Conservation (phyloP, 768 basidiomycete species). For the Russula sp. region DNA sequence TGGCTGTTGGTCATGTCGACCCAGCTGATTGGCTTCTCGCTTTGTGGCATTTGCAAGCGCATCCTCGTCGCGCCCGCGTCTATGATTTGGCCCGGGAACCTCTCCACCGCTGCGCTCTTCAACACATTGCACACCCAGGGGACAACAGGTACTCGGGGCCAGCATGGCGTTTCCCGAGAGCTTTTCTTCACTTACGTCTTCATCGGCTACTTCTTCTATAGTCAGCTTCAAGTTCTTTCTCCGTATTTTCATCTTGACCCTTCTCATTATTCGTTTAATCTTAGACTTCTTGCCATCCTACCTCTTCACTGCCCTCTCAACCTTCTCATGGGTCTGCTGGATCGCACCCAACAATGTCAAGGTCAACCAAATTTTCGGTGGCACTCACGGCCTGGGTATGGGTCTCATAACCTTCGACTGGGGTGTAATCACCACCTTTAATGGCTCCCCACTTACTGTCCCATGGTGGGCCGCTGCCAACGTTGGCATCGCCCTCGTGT, state of each 20-base stretch:
- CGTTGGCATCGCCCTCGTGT: slow-evolving; percentile 52
- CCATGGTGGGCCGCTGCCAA: slow-evolving; percentile 85
- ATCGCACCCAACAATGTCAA: slow-evolving; percentile 63
- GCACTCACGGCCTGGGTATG: slow-evolving; percentile 43
- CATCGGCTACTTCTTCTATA: slow-evolving; percentile 32
- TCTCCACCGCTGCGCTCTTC: slow-evolving; percentile 41
- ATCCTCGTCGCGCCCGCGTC: slow-evolving; percentile 41
- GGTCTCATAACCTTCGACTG: slow-evolving; percentile 74
- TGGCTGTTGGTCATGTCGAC: slow-evolving; percentile 40
- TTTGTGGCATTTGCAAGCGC: slow-evolving; percentile 40
- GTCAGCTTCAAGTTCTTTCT: slow-evolving; percentile 57
- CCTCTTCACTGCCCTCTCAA: slow-evolving; percentile 28
- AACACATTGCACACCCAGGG: slow-evolving; percentile 37
- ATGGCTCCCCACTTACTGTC: slow-evolving; percentile 68
- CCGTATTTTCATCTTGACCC: slow-evolving; percentile 36
- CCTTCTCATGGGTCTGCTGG: slow-evolving; percentile 51
- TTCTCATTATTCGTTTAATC: background rate
- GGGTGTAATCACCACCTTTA: slow-evolving; percentile 61
- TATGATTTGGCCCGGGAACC: slow-evolving; percentile 42
- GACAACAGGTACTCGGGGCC: slow-evolving; percentile 39
- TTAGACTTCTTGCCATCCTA: slow-evolving; percentile 12
- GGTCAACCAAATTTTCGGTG: slow-evolving; percentile 75
- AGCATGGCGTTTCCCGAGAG: slow-evolving; percentile 46
- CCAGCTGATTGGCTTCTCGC: slow-evolving; percentile 38
- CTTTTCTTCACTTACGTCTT: slow-evolving; percentile 47